Conservation (phyloP, 108 stramenopile species). For the Asterionellopsis glacialis region DNA sequence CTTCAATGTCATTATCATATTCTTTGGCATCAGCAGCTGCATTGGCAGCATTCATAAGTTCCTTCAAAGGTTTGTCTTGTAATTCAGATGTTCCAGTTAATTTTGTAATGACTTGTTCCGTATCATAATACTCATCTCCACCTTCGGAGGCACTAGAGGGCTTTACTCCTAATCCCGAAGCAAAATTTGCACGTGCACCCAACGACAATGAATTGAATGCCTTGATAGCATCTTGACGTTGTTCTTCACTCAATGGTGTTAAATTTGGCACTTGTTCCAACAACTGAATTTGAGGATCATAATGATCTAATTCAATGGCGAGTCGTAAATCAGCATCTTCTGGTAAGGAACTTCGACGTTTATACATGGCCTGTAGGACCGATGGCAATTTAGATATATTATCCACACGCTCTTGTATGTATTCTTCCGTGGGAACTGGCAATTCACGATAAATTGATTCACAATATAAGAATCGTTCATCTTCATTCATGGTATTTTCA, state of each 20-base stretch:
- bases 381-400: slow-evolving; percentile 18
- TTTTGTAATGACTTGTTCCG: background rate
- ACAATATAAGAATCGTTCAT: background rate
- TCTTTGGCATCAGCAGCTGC: slow-evolving; percentile 7
- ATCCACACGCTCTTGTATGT: slow-evolving; percentile 25
- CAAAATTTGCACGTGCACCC: slow-evolving; percentile 2
- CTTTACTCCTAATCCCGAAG: background rate
- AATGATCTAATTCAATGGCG: slow-evolving; percentile 34
- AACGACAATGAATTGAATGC: slow-evolving; percentile 23
- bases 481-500: slow-evolving; percentile 12
- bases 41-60: background rate
- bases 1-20: slow-evolving; percentile 40
- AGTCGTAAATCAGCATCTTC: slow-evolving; percentile 16
- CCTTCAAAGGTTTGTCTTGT: background rate
- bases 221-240: slow-evolving; percentile 27
- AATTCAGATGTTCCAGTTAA: background rate
- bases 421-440: slow-evolving; percentile 18
- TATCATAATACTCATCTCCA: too few species aligned
- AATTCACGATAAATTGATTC: background rate
- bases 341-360: slow-evolving; percentile 13
- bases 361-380: slow-evolving; percentile 33
- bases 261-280: slow-evolving; percentile 27
- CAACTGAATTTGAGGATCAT: slow-evolving; percentile 30
- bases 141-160: too few species aligned
- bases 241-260: slow-evolving; percentile 20